These are phyloP conservation scores for Lactarius hatsudake DNA, from an alignment of 768 basidiomycete species.

Conservation along the genomic window DNA sequence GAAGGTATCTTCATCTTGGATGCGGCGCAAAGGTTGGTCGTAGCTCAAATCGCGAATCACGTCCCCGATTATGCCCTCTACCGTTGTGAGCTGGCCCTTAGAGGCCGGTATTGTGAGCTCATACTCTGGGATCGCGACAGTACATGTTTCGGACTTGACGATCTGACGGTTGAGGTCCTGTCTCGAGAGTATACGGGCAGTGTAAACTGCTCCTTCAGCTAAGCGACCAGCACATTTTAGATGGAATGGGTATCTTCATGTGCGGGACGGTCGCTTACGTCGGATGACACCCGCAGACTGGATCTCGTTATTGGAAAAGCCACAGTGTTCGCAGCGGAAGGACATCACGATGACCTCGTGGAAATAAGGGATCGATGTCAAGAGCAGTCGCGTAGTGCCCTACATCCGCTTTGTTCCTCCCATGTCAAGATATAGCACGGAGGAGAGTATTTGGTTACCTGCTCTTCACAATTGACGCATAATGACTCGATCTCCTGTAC, in stretches of 20 bases:
- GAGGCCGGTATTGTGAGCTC: constrained; percentile 87
- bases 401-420: constrained; percentile 36
- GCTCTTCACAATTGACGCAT: constrained; percentile 91
- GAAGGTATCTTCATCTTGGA: constrained; percentile 71
- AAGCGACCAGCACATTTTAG: neutral
- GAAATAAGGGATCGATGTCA: constrained; percentile 95
- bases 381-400: constrained; percentile 84
- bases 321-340: constrained; percentile 94
- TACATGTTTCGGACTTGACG: constrained; percentile 82
- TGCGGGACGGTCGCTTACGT: constrained; percentile 49
- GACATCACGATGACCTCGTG: constrained; percentile 94
- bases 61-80: constrained; percentile 88
- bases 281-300: constrained; percentile 85
- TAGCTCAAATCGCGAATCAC: constrained; percentile 73
- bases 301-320: constrained; percentile 86
- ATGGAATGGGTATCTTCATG: neutral
- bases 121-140: constrained; percentile 81
- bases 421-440: neutral
- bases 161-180: constrained; percentile 89
- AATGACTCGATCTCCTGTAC: constrained; percentile 86
- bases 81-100: constrained; percentile 92
- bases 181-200: constrained; percentile 68
- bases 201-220: constrained; percentile 87
- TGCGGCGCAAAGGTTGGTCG: constrained; percentile 80
- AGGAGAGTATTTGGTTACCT: constrained; percentile 50